phyloP scores from a whole-genome alignment of 495 filamentous ascomycete species.

The Pyrenula massariospora region DNA sequence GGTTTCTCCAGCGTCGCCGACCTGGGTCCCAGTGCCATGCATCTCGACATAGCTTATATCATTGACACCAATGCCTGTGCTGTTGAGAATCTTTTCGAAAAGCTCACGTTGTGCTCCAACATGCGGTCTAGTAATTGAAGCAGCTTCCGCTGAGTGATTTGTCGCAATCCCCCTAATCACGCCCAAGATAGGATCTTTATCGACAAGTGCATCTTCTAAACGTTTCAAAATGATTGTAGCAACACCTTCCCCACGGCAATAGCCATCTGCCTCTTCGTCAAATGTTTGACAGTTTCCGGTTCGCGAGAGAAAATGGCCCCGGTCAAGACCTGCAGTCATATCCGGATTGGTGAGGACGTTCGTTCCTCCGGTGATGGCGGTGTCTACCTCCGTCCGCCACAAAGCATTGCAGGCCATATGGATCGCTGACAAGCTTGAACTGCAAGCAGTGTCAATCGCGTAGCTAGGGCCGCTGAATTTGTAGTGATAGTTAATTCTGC shows the following conservation, averaged over 20 bases:
- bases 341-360: slow-evolving; percentile 58
- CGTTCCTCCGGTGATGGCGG: slow-evolving; percentile 60
- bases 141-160: slow-evolving; percentile 34
- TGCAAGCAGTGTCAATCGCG: slow-evolving; percentile 71
- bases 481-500: slow-evolving; percentile 52
- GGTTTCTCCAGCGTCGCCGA: slow-evolving; percentile 24
- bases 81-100: slow-evolving; percentile 28
- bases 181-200: slow-evolving; percentile 34
- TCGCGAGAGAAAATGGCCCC: slow-evolving; percentile 60
- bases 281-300: slow-evolving; percentile 63
- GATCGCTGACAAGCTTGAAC: slow-evolving; percentile 55
- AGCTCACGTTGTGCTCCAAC: slow-evolving; percentile 33
- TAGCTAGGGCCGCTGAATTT: slow-evolving; percentile 62
- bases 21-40: slow-evolving; percentile 34
- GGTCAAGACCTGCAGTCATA: slow-evolving; percentile 55
- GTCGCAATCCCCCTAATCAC: slow-evolving; percentile 23
- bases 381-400: slow-evolving; percentile 56
- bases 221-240: slow-evolving; percentile 32
- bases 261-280: slow-evolving; percentile 58
- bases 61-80: slow-evolving; percentile 31
- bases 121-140: slow-evolving; percentile 33
- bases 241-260: slow-evolving; percentile 46
- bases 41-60: slow-evolving; percentile 41
- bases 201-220: slow-evolving; percentile 32
- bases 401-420: slow-evolving; percentile 56